phyloP scores from a whole-genome alignment of 768 basidiomycete species.

The Nidularia pulvinata region DNA sequence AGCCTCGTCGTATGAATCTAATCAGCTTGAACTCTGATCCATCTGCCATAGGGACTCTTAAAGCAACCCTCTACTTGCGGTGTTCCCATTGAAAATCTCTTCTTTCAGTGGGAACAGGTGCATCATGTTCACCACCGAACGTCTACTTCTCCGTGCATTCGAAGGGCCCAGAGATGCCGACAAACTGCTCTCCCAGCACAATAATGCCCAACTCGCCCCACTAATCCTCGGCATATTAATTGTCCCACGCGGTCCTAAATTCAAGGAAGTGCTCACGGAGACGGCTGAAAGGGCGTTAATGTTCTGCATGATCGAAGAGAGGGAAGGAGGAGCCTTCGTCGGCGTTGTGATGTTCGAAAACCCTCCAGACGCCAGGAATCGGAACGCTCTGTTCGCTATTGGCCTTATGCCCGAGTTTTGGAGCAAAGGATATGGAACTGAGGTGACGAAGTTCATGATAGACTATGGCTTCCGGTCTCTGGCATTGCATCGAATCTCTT shows the following conservation, averaged over 20 bases:
- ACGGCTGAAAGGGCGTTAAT: constrained; percentile 10
- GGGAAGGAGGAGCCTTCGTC: neutral
- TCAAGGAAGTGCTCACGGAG: constrained; percentile 8
- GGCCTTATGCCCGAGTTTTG: neutral
- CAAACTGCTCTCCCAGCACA: constrained; percentile 9
- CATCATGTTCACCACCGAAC: constrained; percentile 1
- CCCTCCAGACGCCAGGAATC: neutral
- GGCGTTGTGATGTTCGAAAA: neutral
- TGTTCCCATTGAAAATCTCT: too few species aligned
- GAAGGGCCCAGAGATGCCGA: constrained; percentile 6
- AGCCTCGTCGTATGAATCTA: too few species aligned
- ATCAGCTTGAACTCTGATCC: too few species aligned
- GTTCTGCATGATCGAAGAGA: constrained; percentile 12
- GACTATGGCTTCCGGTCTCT: constrained; percentile 10
- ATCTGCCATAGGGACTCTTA: too few species aligned
- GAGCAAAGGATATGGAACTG: constrained; percentile 8
- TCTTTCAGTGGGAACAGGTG: too few species aligned
- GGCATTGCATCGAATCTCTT: constrained; percentile 12
- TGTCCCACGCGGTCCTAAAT: constrained; percentile 7
- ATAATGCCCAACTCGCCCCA: constrained; percentile 9
- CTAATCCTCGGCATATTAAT: constrained; percentile 7
- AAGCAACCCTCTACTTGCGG: too few species aligned
- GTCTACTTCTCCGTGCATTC: constrained; percentile 11
- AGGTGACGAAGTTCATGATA: constrained; percentile 10
- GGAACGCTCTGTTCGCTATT: neutral